Evolutionary conservation across 1,284 basidiomycete species (phyloP).

Genomic region (Microbotryum violaceum): DNA sequence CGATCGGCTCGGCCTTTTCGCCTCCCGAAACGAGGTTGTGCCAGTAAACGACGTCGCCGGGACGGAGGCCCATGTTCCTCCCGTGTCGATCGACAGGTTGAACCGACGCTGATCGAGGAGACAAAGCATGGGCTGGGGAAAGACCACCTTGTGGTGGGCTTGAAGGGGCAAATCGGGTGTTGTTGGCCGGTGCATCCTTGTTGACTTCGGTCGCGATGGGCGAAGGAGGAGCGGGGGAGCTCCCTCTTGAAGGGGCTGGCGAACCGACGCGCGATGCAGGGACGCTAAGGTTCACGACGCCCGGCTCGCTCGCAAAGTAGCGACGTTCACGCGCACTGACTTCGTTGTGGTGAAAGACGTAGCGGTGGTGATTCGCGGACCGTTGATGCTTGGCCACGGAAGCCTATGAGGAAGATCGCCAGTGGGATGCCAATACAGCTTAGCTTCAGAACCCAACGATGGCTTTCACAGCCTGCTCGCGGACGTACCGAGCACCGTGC

Average conservation of each 20-base stretch:
- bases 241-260: neutral
- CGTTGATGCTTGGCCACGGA: conserved; percentile 46
- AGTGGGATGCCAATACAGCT: neutral
- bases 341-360: conserved; percentile 75
- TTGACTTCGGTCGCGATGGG: too few species aligned
- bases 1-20: conserved; percentile 43
- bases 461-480: neutral
- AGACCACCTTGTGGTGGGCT: too few species aligned
- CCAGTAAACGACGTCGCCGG: conserved; percentile 67
- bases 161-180: too few species aligned
- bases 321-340: conserved; percentile 61
- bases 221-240: neutral
- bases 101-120: neutral
- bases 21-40: conserved; percentile 64
- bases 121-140: too few species aligned
- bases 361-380: conserved; percentile 68
- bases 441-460: neutral
- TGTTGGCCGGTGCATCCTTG: too few species aligned
- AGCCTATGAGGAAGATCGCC: conserved; percentile 38
- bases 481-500: conserved; percentile 54
- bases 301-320: conserved; percentile 61
- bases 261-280: conserved; percentile 1
- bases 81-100: neutral
- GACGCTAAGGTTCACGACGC: conserved; percentile 46
- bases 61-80: neutral